Percentiles rank a stretch among this genome's conserved stretches.
Conservation (phyloP, 495 filamentous ascomycete genomes). For the Aspergillus bridgeri region DNA sequence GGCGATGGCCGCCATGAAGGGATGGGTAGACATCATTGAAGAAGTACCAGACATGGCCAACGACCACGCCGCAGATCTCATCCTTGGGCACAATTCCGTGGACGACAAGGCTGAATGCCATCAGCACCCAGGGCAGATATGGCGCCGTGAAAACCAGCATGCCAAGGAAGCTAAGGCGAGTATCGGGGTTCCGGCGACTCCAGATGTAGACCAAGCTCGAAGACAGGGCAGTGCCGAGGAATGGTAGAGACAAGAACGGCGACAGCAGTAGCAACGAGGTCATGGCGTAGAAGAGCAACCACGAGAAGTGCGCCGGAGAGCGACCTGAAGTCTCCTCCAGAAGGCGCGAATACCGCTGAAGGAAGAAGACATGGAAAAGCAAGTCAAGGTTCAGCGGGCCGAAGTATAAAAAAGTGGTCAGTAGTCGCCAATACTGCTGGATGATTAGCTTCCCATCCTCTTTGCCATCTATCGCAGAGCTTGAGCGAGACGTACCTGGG, state of each 20-base stretch:
- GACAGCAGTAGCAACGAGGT: slow-evolving; percentile 73
- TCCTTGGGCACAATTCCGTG: slow-evolving; percentile 89
- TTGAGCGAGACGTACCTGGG: slow-evolving; percentile 57
- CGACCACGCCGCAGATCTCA: slow-evolving; percentile 87
- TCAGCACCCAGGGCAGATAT: slow-evolving; percentile 94
- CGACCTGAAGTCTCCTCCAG: slow-evolving; percentile 90
- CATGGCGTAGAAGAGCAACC: slow-evolving; percentile 84
- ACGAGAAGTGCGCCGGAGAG: slow-evolving; percentile 89
- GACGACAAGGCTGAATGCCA: slow-evolving; percentile 81
- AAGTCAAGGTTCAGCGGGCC: slow-evolving; percentile 91
- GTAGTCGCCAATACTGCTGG: slow-evolving; percentile 83
- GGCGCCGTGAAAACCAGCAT: slow-evolving; percentile 88
- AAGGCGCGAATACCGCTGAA: slow-evolving; percentile 92
- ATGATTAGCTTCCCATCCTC: slow-evolving; percentile 16
- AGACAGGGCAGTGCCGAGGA: slow-evolving; percentile 85
- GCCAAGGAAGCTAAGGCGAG: slow-evolving; percentile 85
- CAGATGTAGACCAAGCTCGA: slow-evolving; percentile 97
- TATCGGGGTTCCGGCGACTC: slow-evolving; percentile 91
- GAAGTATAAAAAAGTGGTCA: slow-evolving; percentile 96
- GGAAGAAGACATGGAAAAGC: slow-evolving; percentile 98
- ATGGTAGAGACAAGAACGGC: slow-evolving; percentile 79
- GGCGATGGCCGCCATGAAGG: slow-evolving; percentile 77
- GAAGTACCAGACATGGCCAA: slow-evolving; percentile 98
- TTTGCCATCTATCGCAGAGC: not conserved
- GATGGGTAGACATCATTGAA: slow-evolving; percentile 95